A percentile compares a stretch with the other conserved stretches of the same genome.
Conservation (phyloP, 345 rosid species). For the Pelargonium nanum region DNA sequence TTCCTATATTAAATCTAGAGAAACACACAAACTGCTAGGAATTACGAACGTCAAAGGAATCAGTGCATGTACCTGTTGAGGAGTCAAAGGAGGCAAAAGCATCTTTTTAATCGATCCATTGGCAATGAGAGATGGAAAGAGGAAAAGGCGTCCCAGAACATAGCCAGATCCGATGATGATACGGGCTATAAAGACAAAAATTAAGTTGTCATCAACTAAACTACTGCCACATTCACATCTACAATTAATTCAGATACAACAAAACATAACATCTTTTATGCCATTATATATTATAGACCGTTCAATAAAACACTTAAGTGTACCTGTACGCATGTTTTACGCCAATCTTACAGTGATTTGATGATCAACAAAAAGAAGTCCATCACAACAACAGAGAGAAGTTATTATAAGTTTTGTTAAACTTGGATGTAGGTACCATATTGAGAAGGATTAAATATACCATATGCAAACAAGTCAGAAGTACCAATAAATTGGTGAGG, state of each 20-base stretch:
- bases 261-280: no score
- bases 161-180: neutral
- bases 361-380: neutral
- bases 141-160: neutral
- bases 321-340: neutral
- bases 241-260: neutral
- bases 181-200: neutral
- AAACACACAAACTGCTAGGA: no score
- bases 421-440: neutral
- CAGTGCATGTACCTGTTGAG: neutral
- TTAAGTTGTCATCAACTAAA: neutral
- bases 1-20: no score
- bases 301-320: no score
- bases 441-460: neutral
- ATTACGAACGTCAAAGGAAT: neutral
- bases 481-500: no score
- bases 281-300: no score
- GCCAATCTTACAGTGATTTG: neutral
- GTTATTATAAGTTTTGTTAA: neutral
- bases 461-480: no score
- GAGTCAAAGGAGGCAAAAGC: neutral
- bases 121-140: neutral
- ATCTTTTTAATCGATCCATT: neutral
- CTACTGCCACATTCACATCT: neutral
- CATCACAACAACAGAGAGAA: neutral